Base-by-base conservation (phyloP, 2,329 filamentous ascomycete genomes). In the Aureobasidium sp. region DNA sequence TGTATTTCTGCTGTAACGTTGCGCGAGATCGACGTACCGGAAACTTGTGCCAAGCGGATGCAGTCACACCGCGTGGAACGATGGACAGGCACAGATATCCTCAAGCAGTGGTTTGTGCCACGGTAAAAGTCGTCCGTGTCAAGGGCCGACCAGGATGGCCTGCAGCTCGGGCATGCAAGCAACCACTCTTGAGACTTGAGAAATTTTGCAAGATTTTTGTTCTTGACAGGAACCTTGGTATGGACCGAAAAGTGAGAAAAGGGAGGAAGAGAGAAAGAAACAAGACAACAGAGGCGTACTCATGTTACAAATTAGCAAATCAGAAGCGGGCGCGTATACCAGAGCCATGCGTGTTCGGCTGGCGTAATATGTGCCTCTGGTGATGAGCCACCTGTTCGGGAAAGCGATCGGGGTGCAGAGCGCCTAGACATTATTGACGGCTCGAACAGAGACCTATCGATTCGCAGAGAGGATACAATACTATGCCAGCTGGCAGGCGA, bases 1-100 rank as follows among this genome's bases (percentile, higher is more conserved):
- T 61, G 42, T 61, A 61, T 61, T 42, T 56, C 49, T 53, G 49
- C 49, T 53, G 49, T 56, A 52, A 54, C 33, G 35, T 61, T 52
- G 63, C 54, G 49, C 59, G 62, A 56, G 57, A 61, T 64, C 37
- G 61, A 72, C 70, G 66, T 71, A 72, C 70, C 62, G 48, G 65
- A 66, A 68, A 67, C 67, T 70, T 69, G 70, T 69, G 70, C 70
- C 68, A 68, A 69, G 63, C 48, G 39, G 58, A 45, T 56, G 39
- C 33, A 56, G 60, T 61, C 60, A 61, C 60, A 61, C 60, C 60
- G 49, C 60, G 60, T 61, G 39, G 57, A 60, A 60, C 44, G 45
- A 42, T 40, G 57, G 50, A 50, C 35, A 60, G 57, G 57, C 57
- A 60, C 45, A 60, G 24, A 50, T 50, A 24, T 60, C 57, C 57